Evolutionary conservation across 352 stramenopile species (phyloP).

Genomic region (Globisporangium spiculum): DNA sequence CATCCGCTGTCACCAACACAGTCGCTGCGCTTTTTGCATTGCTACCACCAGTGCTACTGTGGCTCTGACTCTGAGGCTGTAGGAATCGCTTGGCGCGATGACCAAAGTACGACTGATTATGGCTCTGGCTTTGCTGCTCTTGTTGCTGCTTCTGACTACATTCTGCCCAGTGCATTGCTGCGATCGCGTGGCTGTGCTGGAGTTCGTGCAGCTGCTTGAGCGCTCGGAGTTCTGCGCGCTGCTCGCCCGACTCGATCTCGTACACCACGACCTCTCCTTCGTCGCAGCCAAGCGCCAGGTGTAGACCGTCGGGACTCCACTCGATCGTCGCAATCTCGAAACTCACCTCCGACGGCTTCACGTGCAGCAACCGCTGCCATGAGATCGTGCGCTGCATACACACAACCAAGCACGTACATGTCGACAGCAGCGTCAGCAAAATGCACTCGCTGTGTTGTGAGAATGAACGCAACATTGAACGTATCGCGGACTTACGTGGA

Average conservation of each 20-base stretch:
- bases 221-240: constrained; percentile 23
- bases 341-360: constrained; percentile 56
- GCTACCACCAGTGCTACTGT: background rate
- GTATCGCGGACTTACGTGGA: constrained; percentile 48
- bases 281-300: constrained; percentile 64
- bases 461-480: no score
- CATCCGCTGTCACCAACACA: constrained; percentile 49
- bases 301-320: constrained; percentile 67
- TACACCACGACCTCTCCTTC: constrained; percentile 70
- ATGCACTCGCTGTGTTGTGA: no score
- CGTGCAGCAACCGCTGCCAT: constrained; percentile 72
- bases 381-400: constrained; percentile 57
- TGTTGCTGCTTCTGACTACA: background rate
- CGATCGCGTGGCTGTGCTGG: constrained; percentile 39
- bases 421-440: background rate
- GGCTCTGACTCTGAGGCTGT: background rate
- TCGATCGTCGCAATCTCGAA: constrained; percentile 52
- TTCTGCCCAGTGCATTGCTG: constrained; percentile 54
- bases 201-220: constrained; percentile 27
- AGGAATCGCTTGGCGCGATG: constrained; percentile 37
- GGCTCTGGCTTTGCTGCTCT: constrained; percentile 6
- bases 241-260: constrained; percentile 53
- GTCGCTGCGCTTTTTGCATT: constrained; percentile 2
- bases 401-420: constrained; percentile 1
- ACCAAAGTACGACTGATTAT: constrained; percentile 28